Evolutionary conservation across 805 yeast species (phyloP).

Genomic region (Nakazawaea anatomiae): DNA sequence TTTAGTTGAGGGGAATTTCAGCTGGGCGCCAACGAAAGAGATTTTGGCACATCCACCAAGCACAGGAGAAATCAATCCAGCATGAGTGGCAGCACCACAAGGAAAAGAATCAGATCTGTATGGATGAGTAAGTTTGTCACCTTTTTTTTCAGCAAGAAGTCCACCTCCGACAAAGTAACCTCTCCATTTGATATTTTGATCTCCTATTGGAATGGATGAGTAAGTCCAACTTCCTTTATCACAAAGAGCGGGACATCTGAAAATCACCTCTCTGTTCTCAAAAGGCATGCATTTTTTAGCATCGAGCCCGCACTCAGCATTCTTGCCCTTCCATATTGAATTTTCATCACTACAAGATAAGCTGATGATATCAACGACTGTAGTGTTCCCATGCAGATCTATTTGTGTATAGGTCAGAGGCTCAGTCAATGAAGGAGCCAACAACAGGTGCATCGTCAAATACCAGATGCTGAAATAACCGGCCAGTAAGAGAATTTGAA

Average conservation of each 20-base stretch:
- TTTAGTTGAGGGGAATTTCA: slow-evolving; percentile 36
- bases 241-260: slow-evolving; percentile 88
- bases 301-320: slow-evolving; percentile 67
- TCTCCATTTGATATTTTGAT: slow-evolving; percentile 56
- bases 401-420: slow-evolving; percentile 27
- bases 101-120: slow-evolving; percentile 87
- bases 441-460: slow-evolving; percentile 27
- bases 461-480: slow-evolving; percentile 44
- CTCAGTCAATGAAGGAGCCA: slow-evolving; percentile 40
- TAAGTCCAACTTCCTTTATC: slow-evolving; percentile 73
- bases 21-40: slow-evolving; percentile 48
- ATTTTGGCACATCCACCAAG: slow-evolving; percentile 76
- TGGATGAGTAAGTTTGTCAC: slow-evolving; percentile 39
- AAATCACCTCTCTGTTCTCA: slow-evolving; percentile 36
- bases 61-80: slow-evolving; percentile 68
- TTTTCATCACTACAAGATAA: slow-evolving; percentile 42
- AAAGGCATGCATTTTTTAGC: slow-evolving; percentile 55
- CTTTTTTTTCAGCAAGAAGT: slow-evolving; percentile 11
- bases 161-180: slow-evolving; percentile 82
- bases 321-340: slow-evolving; percentile 69
- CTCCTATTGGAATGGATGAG: slow-evolving; percentile 71
- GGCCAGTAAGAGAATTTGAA: slow-evolving; percentile 25
- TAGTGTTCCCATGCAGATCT: slow-evolving; percentile 13
- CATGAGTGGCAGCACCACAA: slow-evolving; percentile 87
- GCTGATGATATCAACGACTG: slow-evolving; percentile 29